Base-by-base conservation (phyloP, 2,329 filamentous ascomycete genomes). In the Trichoderma harzianum region DNA sequence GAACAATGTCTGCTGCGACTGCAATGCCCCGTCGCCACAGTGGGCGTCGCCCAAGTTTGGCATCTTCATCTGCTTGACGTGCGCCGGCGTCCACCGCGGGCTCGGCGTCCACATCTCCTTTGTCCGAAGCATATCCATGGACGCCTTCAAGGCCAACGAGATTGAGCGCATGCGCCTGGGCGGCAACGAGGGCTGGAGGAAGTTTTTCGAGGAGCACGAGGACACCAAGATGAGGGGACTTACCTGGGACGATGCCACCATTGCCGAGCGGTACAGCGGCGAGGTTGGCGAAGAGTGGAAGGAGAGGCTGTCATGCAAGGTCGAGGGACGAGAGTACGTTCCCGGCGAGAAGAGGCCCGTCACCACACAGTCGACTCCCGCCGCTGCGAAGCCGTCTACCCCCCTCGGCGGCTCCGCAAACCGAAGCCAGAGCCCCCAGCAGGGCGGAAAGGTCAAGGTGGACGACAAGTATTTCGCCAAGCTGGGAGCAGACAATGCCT, bases 31-130 rank as follows among this genome's bases (percentile, higher is more conserved):
- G 26, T 97, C 94, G 77, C 96, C 96, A 74, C 96, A 99, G 92
- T 99, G 96, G 96, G 95, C 96, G 76, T 88, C 94, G 47, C 96
- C 96, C 75, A 99, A 99, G 83, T 97, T 99, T 80, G 95, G 95
- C 79, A 93, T 97, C 82, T 99, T 99, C 86, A 98, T 99, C 87
- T 99, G 96, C 83, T 90, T 99, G 67, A 93, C 92, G 74, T 99
- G 96, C 85, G 95, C 95, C 39, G 96, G 96, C 77, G 93, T 96
- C 68, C 96, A 99, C 84, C 92, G 96, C 74, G 94, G 94, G 3
- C 90, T 99, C 34, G 96, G 96, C 73, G 96, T 99, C 43, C 96
- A 99, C 86, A 97, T 99, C 82, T 97, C 94, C 80, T 99, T 99
- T 84, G 95, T 99, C 75, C 92, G 96, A 73, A 96, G 93, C 78